Evolutionary conservation across 495 filamentous ascomycete species (phyloP).

Genomic region (Hyaloscypha variabilis): DNA sequence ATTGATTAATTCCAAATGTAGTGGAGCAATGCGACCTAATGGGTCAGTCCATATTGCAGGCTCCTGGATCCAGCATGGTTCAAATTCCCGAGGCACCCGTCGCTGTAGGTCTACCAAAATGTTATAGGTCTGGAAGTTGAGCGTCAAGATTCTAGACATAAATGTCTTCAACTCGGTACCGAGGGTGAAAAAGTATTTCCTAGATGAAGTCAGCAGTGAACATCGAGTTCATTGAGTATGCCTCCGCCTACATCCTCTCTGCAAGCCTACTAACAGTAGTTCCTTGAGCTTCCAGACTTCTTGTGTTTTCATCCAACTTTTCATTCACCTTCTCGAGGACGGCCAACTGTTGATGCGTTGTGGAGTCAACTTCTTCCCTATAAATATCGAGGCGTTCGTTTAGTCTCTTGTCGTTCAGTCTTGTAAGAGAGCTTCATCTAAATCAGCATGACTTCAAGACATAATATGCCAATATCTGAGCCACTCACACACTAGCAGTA

Average conservation of each 20-base stretch:
- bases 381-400: background rate
- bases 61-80: conserved; percentile 10
- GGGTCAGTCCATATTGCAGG: conserved; percentile 14
- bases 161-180: conserved; percentile 8
- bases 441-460: background rate
- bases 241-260: background rate
- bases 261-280: background rate
- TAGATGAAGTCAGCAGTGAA: background rate
- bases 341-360: background rate
- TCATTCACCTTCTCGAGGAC: background rate
- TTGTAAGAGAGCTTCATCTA: conserved; percentile 4
- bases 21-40: conserved; percentile 10
- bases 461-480: background rate
- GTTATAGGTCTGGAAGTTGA: conserved; percentile 13
- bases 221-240: background rate
- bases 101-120: background rate
- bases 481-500: conserved; percentile 32
- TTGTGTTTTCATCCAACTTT: background rate
- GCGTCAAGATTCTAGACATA: conserved; percentile 1
- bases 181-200: conserved; percentile 6
- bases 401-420: conserved; percentile 1
- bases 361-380: background rate
- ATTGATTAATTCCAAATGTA: conserved; percentile 21
- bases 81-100: conserved; percentile 9
- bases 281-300: background rate